Evolutionary conservation across 176 grass and related monocot genomes (phyloP).

Genomic region (Carex cristatella): DNA sequence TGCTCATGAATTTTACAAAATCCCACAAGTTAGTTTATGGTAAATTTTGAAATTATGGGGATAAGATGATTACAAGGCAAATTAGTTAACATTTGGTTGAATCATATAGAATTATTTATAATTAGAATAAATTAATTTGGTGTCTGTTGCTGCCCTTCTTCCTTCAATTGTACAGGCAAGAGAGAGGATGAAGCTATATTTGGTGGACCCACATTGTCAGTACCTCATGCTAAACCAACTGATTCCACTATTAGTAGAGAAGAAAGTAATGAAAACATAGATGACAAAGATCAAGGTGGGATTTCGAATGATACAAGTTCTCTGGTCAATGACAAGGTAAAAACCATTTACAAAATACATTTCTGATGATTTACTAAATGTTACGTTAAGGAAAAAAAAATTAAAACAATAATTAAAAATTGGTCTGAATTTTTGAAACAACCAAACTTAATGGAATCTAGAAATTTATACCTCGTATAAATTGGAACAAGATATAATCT

Average conservation of each 20-base stretch:
- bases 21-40: neutral
- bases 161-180: slow-evolving; percentile 46
- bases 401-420: no score
- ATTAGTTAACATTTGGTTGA: neutral
- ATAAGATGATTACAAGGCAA: neutral
- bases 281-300: slow-evolving; percentile 22
- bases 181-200: slow-evolving; percentile 88
- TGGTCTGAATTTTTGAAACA: no score
- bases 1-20: slow-evolving; percentile 40
- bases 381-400: no score
- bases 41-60: neutral
- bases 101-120: neutral
- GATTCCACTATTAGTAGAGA: slow-evolving; percentile 5
- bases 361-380: neutral
- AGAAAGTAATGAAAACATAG: slow-evolving; percentile 23
- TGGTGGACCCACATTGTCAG: slow-evolving; percentile 44
- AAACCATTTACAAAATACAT: neutral
- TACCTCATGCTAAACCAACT: slow-evolving; percentile 31
- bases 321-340: slow-evolving; percentile 66
- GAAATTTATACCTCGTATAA: no score
- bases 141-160: neutral
- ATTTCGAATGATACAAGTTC: slow-evolving; percentile 24
- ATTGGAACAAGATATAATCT: no score
- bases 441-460: no score
- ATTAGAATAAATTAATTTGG: neutral